Conservation (phyloP, 129 eudicot species). For the Logfia minima region DNA sequence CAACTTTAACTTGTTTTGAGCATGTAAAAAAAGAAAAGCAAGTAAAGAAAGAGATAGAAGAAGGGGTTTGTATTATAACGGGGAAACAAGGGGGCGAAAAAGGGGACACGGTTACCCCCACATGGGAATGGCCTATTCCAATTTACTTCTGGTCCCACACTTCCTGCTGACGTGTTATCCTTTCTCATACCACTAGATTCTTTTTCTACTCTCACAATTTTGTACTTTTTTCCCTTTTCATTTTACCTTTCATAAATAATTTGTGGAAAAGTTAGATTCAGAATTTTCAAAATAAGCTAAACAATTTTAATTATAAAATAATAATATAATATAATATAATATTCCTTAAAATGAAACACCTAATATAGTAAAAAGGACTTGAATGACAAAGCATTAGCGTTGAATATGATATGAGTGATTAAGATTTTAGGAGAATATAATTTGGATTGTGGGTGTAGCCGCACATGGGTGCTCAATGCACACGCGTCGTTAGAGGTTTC, state of each 20-base stretch:
- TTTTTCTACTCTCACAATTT: too few species aligned
- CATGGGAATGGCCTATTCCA: slow-evolving; percentile 18
- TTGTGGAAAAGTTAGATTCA: too few species aligned
- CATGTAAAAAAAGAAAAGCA: not conserved
- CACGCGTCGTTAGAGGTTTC: slow-evolving; percentile 13
- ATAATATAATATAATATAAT: too few species aligned
- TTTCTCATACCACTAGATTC: too few species aligned
- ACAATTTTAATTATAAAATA: too few species aligned
- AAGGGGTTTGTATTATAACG: slow-evolving; percentile 23
- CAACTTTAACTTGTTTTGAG: not conserved
- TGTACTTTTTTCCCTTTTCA: too few species aligned
- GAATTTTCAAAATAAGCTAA: too few species aligned
- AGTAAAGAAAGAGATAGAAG: not conserved
- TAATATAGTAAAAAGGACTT: too few species aligned
- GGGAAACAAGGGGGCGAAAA: slow-evolving; percentile 33
- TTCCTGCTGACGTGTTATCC: slow-evolving; percentile 7
- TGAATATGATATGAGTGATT: too few species aligned
- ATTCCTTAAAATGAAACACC: too few species aligned
- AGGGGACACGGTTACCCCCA: slow-evolving; percentile 32
- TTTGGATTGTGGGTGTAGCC: not conserved
- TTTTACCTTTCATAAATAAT: too few species aligned
- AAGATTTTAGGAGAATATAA: not conserved
- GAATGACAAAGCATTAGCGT: too few species aligned
- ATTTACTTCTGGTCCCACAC: slow-evolving; percentile 9
- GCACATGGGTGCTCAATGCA: not conserved